Evolutionary conservation across 148 eudicot genomes (phyloP), one percentile per base, ranked within the genome.

Genomic region (Beta vulgaris): DNA sequence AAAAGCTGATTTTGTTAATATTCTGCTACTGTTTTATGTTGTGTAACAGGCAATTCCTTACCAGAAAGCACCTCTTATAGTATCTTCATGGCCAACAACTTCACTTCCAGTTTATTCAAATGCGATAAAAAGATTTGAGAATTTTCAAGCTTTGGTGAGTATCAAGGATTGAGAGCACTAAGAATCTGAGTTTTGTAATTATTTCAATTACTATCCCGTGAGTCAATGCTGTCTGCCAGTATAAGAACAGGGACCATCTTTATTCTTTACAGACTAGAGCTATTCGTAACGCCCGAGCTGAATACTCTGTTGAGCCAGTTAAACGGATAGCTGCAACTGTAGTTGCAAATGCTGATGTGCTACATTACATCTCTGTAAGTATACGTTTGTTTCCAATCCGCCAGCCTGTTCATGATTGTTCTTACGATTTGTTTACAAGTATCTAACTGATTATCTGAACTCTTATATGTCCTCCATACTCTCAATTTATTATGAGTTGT

Each of bases 211-310:
- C 15, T 37, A 54, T 49, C 35, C 16, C 19, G 59, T 21, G 13
- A 9, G 12, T 78, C 39, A 13, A 10, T 72, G 31, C 3, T 29
- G 44, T 54, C 10, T 49, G 74, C 67, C 23, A 48, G 23, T 35
- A 62, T 18, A 55, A 53, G 2, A 26, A n/a, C 18, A 35, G 44
- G 19, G 34, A 39, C 57, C 44, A 29, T 48, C 32, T 62, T 73
- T 68, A 80, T 68, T 61, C 54, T 65, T 55, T 72, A 15, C 80
- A 96, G 99, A 92, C 90, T 65, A 87, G 89, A 83, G 97, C 93
- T 62, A 88, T 92, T 72, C 91, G 99, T 76, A 96, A 96, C 91
- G 97, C 87, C 49, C 89, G 99, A 71, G 97, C 99, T 48, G 99
- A 96, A 77, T 96, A 96, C 73, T 88, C 98, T 13, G 98, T 96